Evolutionary conservation across 768 basidiomycete genomes (phyloP).

Genomic region (Pseudohyphozyma bogoriensis): DNA sequence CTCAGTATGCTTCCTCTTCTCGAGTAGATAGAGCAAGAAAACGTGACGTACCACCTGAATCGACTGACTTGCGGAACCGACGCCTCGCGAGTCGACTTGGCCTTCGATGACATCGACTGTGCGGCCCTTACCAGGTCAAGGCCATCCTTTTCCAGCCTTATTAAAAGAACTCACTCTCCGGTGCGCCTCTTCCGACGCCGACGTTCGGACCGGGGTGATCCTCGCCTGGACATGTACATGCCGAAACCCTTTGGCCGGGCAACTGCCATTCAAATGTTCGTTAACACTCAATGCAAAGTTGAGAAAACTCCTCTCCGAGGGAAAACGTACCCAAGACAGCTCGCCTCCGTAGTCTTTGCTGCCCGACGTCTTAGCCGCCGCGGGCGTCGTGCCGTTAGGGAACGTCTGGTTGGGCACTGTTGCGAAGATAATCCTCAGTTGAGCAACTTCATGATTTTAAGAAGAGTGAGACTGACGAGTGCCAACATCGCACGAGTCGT

Average conservation of each 20-base stretch:
- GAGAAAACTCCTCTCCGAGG: neutral
- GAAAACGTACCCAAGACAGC: conserved; percentile 13
- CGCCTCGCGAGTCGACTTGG: conserved; percentile 34
- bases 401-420: conserved; percentile 64
- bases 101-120: conserved; percentile 51
- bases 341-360: conserved; percentile 33
- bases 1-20: no score
- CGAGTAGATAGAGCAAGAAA: no score
- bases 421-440: conserved; percentile 56
- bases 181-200: conserved; percentile 59
- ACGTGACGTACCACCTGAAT: no score
- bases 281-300: neutral
- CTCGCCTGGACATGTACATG: conserved; percentile 74
- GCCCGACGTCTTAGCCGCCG: conserved; percentile 41
- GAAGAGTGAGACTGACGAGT: neutral
- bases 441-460: neutral
- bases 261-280: conserved; percentile 37
- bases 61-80: conserved; percentile 63
- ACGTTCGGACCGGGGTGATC: conserved; percentile 68
- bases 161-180: conserved; percentile 49
- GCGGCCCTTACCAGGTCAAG: neutral
- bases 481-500: conserved; percentile 67
- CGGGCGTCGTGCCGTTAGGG: conserved; percentile 48
- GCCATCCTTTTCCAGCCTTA: neutral
- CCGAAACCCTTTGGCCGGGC: conserved; percentile 73